Base-by-base conservation (phyloP, 2,329 filamentous ascomycete species). In the Alternaria novae-zelandiae region DNA sequence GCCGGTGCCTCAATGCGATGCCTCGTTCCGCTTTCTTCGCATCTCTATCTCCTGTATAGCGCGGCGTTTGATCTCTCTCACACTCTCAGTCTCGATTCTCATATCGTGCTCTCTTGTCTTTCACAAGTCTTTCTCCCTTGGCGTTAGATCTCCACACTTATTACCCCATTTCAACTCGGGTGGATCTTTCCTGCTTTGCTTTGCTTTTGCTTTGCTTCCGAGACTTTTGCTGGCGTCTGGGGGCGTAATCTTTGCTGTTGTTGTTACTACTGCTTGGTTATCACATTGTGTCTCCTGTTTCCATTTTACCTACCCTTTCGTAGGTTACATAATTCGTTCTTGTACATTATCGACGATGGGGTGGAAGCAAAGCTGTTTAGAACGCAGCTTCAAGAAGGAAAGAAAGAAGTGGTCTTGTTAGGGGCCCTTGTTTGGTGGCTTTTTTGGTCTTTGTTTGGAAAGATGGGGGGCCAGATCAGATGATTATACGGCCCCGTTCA, bases 281-380 rank as follows among this genome's bases (percentile, higher is more conserved):
- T 9, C 25, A 36, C 43, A 43, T 44, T 21, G 11, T 25, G 10
- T 49, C 25, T 36, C 11, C 20, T 17, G 26, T 30, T 41, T 44
- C 6, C 50, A 44, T 17, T 17, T 30, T 43, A 36, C 44, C 25
- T 21, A 25, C 28, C 49, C 44, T 20, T 50, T 10, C 12, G 17
- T 50, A 51, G 44, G 53, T 61, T 67, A 72, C 64, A 70, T 75
- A 75, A 74, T 74, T 53, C 63, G 57, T 62, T 69, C 67, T 71
- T 75, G 73, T 75, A 75, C 69, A 71, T 70, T 75, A 75, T 65
- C 57, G 66, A 50, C 25, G 50, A 60, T 25, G 49, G 1, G 9
- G 43, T 4, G 43, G 36, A 21, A 32, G 28, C 9, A 36, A 21
- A 26, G 32, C 25, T 21, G 54, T 43, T 13, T 15, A 47, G 54